Evolutionary conservation across 768 basidiomycete species (phyloP), one percentile per base, ranked within the genome.

Genomic region (Termitomyces sp.): DNA sequence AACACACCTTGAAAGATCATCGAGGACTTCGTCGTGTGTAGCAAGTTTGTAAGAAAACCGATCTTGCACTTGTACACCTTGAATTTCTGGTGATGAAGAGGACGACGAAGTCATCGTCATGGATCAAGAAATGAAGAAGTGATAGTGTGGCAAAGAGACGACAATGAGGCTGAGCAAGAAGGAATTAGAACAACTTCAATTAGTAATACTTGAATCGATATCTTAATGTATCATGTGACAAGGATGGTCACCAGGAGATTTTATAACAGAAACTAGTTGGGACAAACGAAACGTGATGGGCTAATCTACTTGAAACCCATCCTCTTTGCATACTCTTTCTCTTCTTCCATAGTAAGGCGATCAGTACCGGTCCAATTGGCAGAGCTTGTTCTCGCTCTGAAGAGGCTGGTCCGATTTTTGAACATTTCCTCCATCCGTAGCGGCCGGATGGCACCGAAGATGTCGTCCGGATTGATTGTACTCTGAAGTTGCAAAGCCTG

Each of bases 341-440:
- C 87, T 73, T 98, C 96, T 62, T 89, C 86, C 24, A 78, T 71
- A 16, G 93, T 95, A 65, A 98, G 74, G 27, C 86, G 80, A 74
- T 98, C 96, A n/a, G 88, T 74, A n/a, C 93, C 93, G 6, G 86
- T 82, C 96, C 96, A 98, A 70, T 97, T 97, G 36, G 96, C 96
- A 12, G 93, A 95, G 67, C 93, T 95, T 9, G 93, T 92, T 49
- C 96, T 81, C 7, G 91, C 88, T 58, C 95, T 80, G 78, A 97
- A 97, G 52, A 88, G 82, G 63, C 87, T 90, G 18, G 85, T 87
- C 61, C 86, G 79, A 24, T 75, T 77, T 66, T 85, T 82, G 81
- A 99, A 99, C 62, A 98, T 80, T 67, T 98, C 94, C 64, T 95
- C 94, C 94, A 98, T 97, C 61, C 78, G 80, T 56, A 98, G 74